Evolutionary conservation across 106 monocot species (phyloP), one percentile per base, ranked within the genome.

Genomic region (Platanthera zijinensis): DNA sequence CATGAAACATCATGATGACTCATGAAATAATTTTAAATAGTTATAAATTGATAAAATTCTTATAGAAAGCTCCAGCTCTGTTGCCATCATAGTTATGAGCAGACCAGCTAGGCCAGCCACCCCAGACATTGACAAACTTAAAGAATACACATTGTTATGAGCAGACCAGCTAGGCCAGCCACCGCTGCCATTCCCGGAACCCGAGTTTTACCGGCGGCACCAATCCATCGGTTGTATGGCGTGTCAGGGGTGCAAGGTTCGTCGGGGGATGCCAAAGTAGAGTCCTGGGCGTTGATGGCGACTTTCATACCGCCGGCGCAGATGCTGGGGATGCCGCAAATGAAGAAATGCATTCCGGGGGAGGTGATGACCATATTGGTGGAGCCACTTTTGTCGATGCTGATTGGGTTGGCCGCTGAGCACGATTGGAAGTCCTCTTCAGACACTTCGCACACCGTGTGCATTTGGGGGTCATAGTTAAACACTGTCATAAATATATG

Each of bases 291-390:
- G 39, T 39, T 39, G 22, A 89, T 73, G 57, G 32, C 79, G 15
- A 89, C 57, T 70, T 84, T 89, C 89, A 89, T 86, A 0, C 89
- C 86, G 18, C 17, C 69, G n/a, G 11, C 22, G 67, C 89, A 86
- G 57, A 86, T 83, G 14, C 84, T 80, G 18, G 86, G 12, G 14
- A 66, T 61, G 19, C 84, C 82, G 64, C 89, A 89, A 81, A 86
- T 89, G 86, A 89, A 89, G 67, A 86, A 84, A n/a, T 84, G 57
- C 81, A 68, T 84, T 57, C 89, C 89, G 1, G 84, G 63, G 14
- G 74, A 9, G 8, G 76, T 13, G 10, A 86, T 81, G 51, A 13
- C 51, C 52, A 86, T 50, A 73, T 61, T 30, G 13, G 86, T 82
- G 66, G 69, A 74, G 22, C 86, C 84, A 50, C 75, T 81, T 0